These are phyloP conservation scores for Aurifilum marmelostoma DNA, from an alignment of 2,329 filamentous ascomycete genomes.

Conservation along the genomic window DNA sequence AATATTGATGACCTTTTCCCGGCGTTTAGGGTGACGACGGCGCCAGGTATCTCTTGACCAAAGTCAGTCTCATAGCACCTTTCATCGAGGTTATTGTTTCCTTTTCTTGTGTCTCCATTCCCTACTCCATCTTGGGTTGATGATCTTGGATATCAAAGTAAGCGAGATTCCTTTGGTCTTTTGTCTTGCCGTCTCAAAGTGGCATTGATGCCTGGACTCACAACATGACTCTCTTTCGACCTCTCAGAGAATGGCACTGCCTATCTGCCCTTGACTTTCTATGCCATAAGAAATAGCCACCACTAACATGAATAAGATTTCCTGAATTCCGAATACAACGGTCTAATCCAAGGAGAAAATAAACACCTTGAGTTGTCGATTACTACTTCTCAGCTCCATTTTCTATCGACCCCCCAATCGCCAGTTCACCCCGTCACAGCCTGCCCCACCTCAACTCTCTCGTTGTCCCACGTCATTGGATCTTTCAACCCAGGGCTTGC, in stretches of 20 bases:
- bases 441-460: conserved; percentile 4
- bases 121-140: background rate
- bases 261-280: background rate
- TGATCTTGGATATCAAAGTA: background rate
- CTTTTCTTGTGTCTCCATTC: background rate
- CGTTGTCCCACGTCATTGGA: conserved; percentile 9
- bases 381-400: background rate
- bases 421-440: background rate
- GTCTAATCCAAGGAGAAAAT: too few species aligned
- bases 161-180: background rate
- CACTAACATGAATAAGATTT: background rate
- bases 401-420: background rate
- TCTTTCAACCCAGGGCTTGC: background rate
- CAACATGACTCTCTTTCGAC: too few species aligned
- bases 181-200: too few species aligned
- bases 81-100: too few species aligned
- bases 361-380: background rate
- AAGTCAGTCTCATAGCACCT: background rate
- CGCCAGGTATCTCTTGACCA: conserved; percentile 1
- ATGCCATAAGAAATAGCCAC: background rate
- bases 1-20: background rate
- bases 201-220: background rate
- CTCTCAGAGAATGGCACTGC: background rate
- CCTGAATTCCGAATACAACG: background rate
- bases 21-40: background rate